A percentile compares a stretch with the other conserved stretches of the same genome.
These are phyloP conservation scores for Colletotrichum plurivorum DNA, from an alignment of 2,329 filamentous ascomycete species.

Conservation along the genomic window DNA sequence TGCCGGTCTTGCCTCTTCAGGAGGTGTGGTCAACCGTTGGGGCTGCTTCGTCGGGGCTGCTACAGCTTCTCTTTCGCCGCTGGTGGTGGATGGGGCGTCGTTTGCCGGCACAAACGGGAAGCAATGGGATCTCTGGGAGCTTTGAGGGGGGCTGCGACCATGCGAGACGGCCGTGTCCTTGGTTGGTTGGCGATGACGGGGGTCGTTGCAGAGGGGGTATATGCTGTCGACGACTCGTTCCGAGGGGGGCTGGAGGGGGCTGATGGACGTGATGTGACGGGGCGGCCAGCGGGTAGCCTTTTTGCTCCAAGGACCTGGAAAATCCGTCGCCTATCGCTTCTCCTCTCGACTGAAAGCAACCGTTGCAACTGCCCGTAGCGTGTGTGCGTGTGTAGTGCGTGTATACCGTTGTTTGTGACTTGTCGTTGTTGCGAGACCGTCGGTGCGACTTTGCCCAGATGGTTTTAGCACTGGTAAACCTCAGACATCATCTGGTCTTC, in stretches of 20 bases:
- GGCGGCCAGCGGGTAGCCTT: slow-evolving; percentile 26
- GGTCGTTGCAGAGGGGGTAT: slow-evolving; percentile 11
- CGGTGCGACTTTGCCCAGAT: slow-evolving; percentile 12
- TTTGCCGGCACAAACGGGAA: slow-evolving; percentile 29
- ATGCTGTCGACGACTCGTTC: slow-evolving; percentile 13
- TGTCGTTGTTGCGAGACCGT: neutral
- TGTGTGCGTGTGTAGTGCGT: neutral
- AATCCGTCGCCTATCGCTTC: neutral
- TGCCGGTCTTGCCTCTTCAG: slow-evolving; percentile 19
- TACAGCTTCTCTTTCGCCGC: neutral
- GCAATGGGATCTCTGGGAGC: slow-evolving; percentile 1
- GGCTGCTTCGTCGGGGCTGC: slow-evolving; percentile 11
- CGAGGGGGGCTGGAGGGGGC: slow-evolving; percentile 25
- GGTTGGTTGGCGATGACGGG: slow-evolving; percentile 36
- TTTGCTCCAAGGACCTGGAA: neutral
- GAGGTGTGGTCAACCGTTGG: slow-evolving; percentile 20
- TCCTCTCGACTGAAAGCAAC: too few relatives aligned
- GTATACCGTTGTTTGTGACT: neutral
- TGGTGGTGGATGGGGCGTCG: slow-evolving; percentile 6
- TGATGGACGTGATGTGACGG: slow-evolving; percentile 15
- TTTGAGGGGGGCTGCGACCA: slow-evolving; percentile 16
- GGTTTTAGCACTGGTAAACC: slow-evolving; percentile 12
- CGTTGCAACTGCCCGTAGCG: neutral
- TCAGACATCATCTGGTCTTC: slow-evolving; percentile 31
- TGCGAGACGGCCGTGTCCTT: slow-evolving; percentile 31